Evolutionary conservation across 164 flowering plant species (phyloP).

Genomic region (Stephania yunnanensis): DNA sequence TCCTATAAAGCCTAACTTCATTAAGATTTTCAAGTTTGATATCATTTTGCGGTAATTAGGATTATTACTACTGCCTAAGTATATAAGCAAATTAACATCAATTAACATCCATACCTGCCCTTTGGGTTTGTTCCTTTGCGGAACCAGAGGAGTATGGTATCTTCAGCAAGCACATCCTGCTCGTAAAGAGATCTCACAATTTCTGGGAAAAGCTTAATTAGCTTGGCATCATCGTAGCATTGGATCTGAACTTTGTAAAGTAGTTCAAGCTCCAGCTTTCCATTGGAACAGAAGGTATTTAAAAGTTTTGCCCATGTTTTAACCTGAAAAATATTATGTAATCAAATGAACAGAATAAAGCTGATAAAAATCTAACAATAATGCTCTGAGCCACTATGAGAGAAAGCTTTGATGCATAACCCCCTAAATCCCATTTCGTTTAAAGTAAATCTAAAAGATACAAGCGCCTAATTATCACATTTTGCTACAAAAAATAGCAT

Average conservation of each 20-base stretch:
- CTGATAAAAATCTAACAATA: not conserved
- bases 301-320: constrained; percentile 85
- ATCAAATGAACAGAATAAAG: not conserved
- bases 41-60: too few species aligned
- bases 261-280: constrained; percentile 90
- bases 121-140: constrained; percentile 86
- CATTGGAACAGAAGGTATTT: constrained; percentile 78
- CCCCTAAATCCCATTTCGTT: not conserved
- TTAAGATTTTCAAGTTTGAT: too few species aligned
- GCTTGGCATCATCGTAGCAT: constrained; percentile 93
- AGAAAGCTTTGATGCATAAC: not conserved
- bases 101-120: constrained; percentile 63
- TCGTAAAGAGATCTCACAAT: constrained; percentile 86
- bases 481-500: not conserved
- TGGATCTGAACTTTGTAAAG: constrained; percentile 93
- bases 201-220: constrained; percentile 96
- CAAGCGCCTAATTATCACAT: not conserved
- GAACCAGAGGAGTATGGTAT: constrained; percentile 93
- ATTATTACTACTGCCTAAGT: too few species aligned
- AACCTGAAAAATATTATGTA: constrained; percentile 42
- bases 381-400: not conserved
- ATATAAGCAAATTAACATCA: not conserved
- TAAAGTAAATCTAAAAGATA: not conserved
- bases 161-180: constrained; percentile 95
- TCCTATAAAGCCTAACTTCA: too few species aligned